Base-by-base conservation (phyloP, 1,139 yeast species). In the Kurtzmaniella quercitrusa region DNA sequence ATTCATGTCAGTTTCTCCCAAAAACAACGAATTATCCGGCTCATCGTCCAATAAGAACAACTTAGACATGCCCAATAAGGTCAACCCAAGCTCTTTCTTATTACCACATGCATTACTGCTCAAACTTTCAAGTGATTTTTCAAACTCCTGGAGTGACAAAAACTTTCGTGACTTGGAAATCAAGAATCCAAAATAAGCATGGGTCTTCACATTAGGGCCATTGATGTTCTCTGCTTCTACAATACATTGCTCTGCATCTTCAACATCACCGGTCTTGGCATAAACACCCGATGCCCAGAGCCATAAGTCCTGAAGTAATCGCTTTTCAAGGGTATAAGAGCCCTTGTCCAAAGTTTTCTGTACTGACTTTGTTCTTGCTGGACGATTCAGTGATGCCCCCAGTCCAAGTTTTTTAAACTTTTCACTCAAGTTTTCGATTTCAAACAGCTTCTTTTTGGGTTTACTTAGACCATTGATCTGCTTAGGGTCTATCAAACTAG, bases 161-260 rank as follows among this genome's bases (percentile, higher is more conserved):
- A 70, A 65, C 57, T 73, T 62, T 39, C 70, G 54, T 27, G 60
- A 49, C 49, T 59, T 62, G 33, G 70, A 65, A 17, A 74, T 69
- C 48, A 79, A 67, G 46, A 75, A 61, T 11, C 91, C 85, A 49
- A 81, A 61, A 53, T 78, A 69, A 39, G 81, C 69, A 54, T 68
- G 77, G 8, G 86, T 77, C 51, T 76, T 70, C 46, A 73, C 64
- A 34, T 74, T 77, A n/a, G 79, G 78, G 34, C 73, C 73, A 45
- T 61, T 68, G 15, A 71, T 64, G 1, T 71, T 63, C 49, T 79
- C 86, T 0, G 95, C 89, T 58, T 89, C 96, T 8, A 75, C 73
- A 7, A 89, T 73, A 42, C 95, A 86, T 49, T 79, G 82, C 53
- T 81, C 83, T 10, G 91, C 81, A 47, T 88, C 95, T 7, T 68